Evolutionary conservation across 257 asterid genomes (phyloP), one percentile per base, ranked within the genome.

Genomic region (Ocimum tenuiflorum): DNA sequence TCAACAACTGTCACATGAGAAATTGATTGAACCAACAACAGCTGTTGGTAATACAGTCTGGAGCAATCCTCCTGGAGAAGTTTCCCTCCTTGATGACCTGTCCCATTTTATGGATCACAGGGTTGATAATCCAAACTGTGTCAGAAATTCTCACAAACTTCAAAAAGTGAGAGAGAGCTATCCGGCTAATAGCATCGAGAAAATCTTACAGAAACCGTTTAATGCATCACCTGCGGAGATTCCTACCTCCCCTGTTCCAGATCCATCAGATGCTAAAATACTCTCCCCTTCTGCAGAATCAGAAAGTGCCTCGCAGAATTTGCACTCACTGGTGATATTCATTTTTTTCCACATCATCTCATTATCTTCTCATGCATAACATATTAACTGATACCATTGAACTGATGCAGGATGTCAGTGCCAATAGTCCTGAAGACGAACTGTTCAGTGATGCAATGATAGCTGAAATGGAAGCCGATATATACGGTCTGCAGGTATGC

Each of bases 401-500:
- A 64, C 67, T 78, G 51, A 57, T 61, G 81, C 79, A 87, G 91
- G 80, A 79, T 62, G 79, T 47, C 61, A 67, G 64, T 77, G 77
- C 76, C 4, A 74, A 75, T 9, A 77, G 73, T 33, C 71, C 33
- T 27, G 73, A 74, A 27, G 79, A 76, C 48, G 79, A 73, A 14
- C 72, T 78, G 70, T 79, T 88, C 54, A 82, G 85, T 71, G 94
- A 88, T 83, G 91, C 94, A 69, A 54, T 77, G 86, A 80, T 88
- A 58, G 94, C 89, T 77, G 96, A 88, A 79, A 76, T 85, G 80
- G 96, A 88, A 72, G 96, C 96, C 3, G 89, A 79, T 72, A 55
- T 83, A 46, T 86, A 83, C 74, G 94, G 96, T 63, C 80, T 88
- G 67, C 96, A 88, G 94, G 96, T 83, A 82, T 54, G 50, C 23